Percentiles rank a stretch among this genome's conserved stretches.
phyloP scores from a whole-genome alignment of 805 yeast genomes.

The Barnettozyma wickerhamii region DNA sequence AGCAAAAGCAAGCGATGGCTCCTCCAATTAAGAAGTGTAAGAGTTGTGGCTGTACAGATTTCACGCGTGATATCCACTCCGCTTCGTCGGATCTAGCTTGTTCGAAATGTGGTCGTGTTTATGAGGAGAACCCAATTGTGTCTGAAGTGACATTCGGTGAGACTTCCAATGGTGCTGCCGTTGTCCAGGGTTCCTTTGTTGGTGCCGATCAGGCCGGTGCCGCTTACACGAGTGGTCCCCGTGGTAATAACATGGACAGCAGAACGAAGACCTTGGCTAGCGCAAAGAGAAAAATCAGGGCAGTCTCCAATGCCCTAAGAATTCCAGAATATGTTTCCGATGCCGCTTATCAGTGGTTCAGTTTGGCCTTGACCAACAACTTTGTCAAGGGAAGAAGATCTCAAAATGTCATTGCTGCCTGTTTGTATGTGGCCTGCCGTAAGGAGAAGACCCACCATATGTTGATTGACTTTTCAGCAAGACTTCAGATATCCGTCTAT shows the following conservation, averaged over 20 bases:
- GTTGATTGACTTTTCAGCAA: slow-evolving; percentile 91
- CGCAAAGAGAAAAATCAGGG: slow-evolving; percentile 73
- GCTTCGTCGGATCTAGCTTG: slow-evolving; percentile 80
- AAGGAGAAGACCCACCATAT: slow-evolving; percentile 88
- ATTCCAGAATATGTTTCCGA: slow-evolving; percentile 85
- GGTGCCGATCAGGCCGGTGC: slow-evolving; percentile 84
- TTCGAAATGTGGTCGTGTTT: slow-evolving; percentile 77
- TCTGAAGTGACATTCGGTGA: slow-evolving; percentile 95
- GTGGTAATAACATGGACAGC: slow-evolving; percentile 73
- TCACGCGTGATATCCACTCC: slow-evolving; percentile 47
- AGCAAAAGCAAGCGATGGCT: slow-evolving; percentile 2
- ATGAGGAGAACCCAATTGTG: slow-evolving; percentile 90
- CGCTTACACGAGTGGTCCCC: slow-evolving; percentile 56
- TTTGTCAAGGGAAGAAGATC: slow-evolving; percentile 97
- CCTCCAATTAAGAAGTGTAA: slow-evolving; percentile 31
- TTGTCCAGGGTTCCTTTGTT: slow-evolving; percentile 91
- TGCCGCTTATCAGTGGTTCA: slow-evolving; percentile 86
- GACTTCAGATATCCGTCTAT: slow-evolving; percentile 86
- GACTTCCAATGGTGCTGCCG: slow-evolving; percentile 88
- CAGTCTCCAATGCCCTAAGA: slow-evolving; percentile 70
- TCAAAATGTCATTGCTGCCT: slow-evolving; percentile 92
- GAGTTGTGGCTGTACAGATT: slow-evolving; percentile 50
- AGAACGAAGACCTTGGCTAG: slow-evolving; percentile 86
- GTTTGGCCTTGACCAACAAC: slow-evolving; percentile 76
- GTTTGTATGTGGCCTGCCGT: slow-evolving; percentile 92